phyloP scores from a whole-genome alignment of 2,329 filamentous ascomycete species.

The Penicillium sp. region DNA sequence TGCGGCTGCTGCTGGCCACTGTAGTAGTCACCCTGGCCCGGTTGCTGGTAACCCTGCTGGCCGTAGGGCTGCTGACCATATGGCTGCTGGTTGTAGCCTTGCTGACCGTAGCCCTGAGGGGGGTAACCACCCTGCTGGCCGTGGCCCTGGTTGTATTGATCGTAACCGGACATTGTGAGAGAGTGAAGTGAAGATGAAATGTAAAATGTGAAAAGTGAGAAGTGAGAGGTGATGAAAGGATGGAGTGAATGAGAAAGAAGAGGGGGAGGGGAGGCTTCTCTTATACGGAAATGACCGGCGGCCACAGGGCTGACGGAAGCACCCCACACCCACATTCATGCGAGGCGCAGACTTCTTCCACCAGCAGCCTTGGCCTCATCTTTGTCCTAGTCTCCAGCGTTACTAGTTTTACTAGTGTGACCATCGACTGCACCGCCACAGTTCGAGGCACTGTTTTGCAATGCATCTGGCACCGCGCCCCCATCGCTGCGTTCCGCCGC shows the following conservation, averaged over 20 bases:
- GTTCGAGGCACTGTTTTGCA: not conserved
- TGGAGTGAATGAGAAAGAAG: conserved; percentile 10
- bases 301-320: conserved; percentile 25
- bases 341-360: conserved; percentile 15
- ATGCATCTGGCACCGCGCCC: no score
- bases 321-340: conserved; percentile 17
- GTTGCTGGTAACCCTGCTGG: conserved; percentile 19
- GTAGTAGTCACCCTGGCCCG: conserved; percentile 10
- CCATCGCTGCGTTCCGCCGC: no score
- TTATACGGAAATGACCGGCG: conserved; percentile 2
- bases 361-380: not conserved
- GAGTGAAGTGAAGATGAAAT: not conserved
- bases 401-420: no score
- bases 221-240: conserved; percentile 7
- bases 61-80: conserved; percentile 31
- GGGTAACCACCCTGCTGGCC: conserved; percentile 29
- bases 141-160: conserved; percentile 32
- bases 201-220: not conserved
- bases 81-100: conserved; percentile 26
- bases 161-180: conserved; percentile 33
- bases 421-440: no score
- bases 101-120: conserved; percentile 24
- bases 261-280: conserved; percentile 3
- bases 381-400: not conserved
- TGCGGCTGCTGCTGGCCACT: conserved; percentile 25